phyloP scores from a whole-genome alignment of 2,329 filamentous ascomycete species.

The Stemphylium vesicarium region DNA sequence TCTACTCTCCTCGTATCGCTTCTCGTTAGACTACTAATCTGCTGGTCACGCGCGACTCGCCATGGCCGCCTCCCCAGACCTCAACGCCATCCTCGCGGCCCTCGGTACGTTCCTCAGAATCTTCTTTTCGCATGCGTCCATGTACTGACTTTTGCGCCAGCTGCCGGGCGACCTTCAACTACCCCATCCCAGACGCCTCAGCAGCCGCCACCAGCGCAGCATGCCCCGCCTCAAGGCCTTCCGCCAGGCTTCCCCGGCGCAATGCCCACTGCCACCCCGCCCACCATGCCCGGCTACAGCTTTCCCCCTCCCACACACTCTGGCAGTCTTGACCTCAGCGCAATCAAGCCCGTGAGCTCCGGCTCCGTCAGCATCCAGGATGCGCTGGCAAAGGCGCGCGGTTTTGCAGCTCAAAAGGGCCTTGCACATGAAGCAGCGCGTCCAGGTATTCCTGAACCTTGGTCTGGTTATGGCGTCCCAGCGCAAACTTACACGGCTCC shows the following conservation, averaged over 20 bases:
- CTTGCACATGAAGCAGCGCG: constrained; percentile 59
- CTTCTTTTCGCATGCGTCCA: neutral
- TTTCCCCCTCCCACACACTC: constrained; percentile 74
- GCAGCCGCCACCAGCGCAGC: constrained; percentile 49
- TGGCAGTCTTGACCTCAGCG: constrained; percentile 79
- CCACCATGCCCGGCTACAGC: constrained; percentile 53
- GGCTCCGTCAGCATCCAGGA: constrained; percentile 85
- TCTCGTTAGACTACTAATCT: constrained; percentile 5
- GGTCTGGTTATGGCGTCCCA: constrained; percentile 31
- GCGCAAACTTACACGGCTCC: constrained; percentile 42
- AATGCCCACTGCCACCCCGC: constrained; percentile 50
- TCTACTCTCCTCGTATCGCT: neutral
- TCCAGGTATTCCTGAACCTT: constrained; percentile 55
- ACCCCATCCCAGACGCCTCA: constrained; percentile 56
- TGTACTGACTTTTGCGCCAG: constrained; percentile 38
- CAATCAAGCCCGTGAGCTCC: constrained; percentile 78
- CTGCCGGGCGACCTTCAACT: constrained; percentile 54
- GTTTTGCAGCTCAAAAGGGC: constrained; percentile 80
- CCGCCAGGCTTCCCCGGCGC: constrained; percentile 54
- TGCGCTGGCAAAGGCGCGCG: constrained; percentile 83
- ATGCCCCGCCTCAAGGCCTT: constrained; percentile 52
- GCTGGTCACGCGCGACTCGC: constrained; percentile 15
- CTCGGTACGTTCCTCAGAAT: constrained; percentile 37
- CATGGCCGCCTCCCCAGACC: constrained; percentile 47
- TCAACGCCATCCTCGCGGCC: constrained; percentile 49